These are phyloP conservation scores for Pulveroboletus sp. DNA, from an alignment of 768 basidiomycete genomes.

Conservation along the genomic window DNA sequence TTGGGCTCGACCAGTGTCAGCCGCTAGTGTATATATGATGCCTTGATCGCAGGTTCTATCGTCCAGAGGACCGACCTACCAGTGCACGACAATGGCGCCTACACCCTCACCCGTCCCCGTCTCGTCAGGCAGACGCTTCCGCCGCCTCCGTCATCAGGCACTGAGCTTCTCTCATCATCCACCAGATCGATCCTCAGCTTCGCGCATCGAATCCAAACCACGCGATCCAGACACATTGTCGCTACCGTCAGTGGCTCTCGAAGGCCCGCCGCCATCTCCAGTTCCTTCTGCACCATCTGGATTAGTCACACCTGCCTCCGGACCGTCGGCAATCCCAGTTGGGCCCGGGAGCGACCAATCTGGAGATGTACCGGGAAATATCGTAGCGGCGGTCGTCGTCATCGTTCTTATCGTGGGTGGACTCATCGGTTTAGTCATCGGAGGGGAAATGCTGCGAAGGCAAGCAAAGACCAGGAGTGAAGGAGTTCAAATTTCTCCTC, in stretches of 20 bases:
- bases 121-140: conserved; percentile 6
- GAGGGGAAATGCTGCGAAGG: conserved; percentile 26
- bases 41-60: neutral
- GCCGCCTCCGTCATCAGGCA: conserved; percentile 17
- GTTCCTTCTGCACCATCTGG: conserved; percentile 4
- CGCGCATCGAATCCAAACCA: conserved; percentile 1
- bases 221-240: conserved; percentile 4
- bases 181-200: neutral
- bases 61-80: neutral
- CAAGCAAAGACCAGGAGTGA: neutral
- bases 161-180: conserved; percentile 3
- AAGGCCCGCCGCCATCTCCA: conserved; percentile 1
- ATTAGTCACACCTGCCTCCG: conserved; percentile 3
- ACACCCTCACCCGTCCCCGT: conserved; percentile 6
- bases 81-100: conserved; percentile 22
- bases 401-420: conserved; percentile 26
- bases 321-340: conserved; percentile 5
- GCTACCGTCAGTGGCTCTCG: conserved; percentile 8
- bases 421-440: conserved; percentile 25
- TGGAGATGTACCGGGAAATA: conserved; percentile 16
- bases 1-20: conserved; percentile 15
- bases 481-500: neutral
- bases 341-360: neutral
- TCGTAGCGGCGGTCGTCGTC: conserved; percentile 21
- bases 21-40: conserved; percentile 27